Base-by-base conservation (phyloP, 345 rosid species). In the Schrenkiella parvula region DNA sequence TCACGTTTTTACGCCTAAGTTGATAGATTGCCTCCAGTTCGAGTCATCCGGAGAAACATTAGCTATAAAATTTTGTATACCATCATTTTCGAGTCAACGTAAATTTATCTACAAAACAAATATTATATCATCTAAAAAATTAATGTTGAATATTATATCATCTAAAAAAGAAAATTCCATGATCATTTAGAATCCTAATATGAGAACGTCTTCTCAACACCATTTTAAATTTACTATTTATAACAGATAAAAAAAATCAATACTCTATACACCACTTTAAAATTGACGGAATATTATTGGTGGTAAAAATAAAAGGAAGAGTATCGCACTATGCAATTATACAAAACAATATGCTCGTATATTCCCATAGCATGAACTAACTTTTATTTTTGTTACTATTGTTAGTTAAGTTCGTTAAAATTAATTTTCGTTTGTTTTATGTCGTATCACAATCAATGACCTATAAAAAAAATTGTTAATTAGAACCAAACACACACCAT, bases 371-470 rank as follows among this genome's bases (percentile, higher is more conserved):
- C 32, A 42, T 28, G 55, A 56, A 29, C 64, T n/a, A 56, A n/a
- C 17, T 14, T 44, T 57, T 46, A 42, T 12, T 21, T 7, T 31
- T 13, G 29, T 34, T 29, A 9, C 34, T 4, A 2, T 32, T 48
- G 47, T 34, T 22, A 50, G 58, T 34, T 50, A 65, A 35, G 70
- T 48, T 65, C 5, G 62, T 70, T 70, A 32, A 44, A 70, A 35
- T 8, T 39, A 38, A 37, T 37, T 37, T 17, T 38, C 71, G 18
- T 19, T 21, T 72, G 9, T 37, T 38, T 38, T 17, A 18, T 71
- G 51, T 60, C 29, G 2, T 15, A n/a, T 63, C 52, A 2, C 55
- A 72, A 63, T 31, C 64, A 64, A 13, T 23, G 3, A 28, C 23
- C 11, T 25, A 52, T 26, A 13, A 12, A 29, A 19, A 43, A 12